Percentiles rank a stretch among this genome's conserved stretches.
Conservation (phyloP, 306 rosid species). For the Hippophae rhamnoides region DNA sequence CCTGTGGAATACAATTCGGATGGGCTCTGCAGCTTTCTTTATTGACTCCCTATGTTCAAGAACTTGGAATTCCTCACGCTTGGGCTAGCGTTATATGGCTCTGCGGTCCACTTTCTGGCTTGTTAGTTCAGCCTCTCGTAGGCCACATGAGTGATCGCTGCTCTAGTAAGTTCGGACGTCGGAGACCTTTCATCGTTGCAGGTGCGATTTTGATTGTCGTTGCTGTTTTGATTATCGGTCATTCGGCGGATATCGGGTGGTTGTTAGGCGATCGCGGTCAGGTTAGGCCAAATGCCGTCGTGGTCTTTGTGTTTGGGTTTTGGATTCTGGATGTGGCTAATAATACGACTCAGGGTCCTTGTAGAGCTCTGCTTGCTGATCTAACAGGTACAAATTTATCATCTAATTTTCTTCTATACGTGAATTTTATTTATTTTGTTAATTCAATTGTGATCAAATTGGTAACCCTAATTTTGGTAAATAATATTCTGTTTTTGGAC, state of each 20-base stretch:
- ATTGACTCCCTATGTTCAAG: slow-evolving; percentile 83
- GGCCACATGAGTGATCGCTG: slow-evolving; percentile 79
- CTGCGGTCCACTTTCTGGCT: slow-evolving; percentile 84
- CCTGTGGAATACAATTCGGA: slow-evolving; percentile 89
- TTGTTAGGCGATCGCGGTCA: slow-evolving; percentile 42
- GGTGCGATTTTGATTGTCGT: slow-evolving; percentile 46
- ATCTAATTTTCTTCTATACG: neutral
- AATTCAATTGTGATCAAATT: neutral
- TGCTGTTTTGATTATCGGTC: slow-evolving; percentile 58
- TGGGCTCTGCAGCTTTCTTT: slow-evolving; percentile 96
- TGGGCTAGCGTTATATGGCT: slow-evolving; percentile 93
- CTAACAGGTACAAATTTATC: slow-evolving; percentile 50
- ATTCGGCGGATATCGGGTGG: slow-evolving; percentile 85
- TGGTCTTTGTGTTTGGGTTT: slow-evolving; percentile 56
- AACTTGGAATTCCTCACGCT: slow-evolving; percentile 88
- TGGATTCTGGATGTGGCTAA: slow-evolving; percentile 86
- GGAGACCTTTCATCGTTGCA: slow-evolving; percentile 65
- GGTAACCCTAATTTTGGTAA: neutral
- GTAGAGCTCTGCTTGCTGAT: slow-evolving; percentile 86
- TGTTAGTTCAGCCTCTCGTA: slow-evolving; percentile 73
- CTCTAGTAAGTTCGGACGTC: slow-evolving; percentile 71
- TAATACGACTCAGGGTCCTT: slow-evolving; percentile 74
- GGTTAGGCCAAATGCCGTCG: slow-evolving; percentile 53
- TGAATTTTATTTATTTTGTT: neutral
- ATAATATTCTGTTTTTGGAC: neutral